These are phyloP conservation scores for Solanum bukasovii DNA, from an alignment of 257 asterid genomes.

Conservation along the genomic window DNA sequence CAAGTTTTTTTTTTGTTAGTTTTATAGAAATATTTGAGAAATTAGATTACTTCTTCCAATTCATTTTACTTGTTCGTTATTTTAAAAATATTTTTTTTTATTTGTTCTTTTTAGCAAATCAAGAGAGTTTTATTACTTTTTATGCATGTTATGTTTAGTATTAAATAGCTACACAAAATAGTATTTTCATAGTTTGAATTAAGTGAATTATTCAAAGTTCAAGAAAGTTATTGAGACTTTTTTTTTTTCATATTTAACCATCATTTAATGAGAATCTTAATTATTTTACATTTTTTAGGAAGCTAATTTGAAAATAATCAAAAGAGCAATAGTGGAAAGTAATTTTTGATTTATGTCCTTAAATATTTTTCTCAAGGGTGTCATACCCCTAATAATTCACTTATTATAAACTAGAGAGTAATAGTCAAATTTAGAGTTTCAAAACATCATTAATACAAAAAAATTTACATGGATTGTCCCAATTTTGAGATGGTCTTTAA, in stretches of 20 bases:
- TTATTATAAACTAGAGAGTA: too few species aligned
- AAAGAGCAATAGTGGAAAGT: background rate
- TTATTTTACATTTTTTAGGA: background rate
- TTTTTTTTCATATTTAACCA: background rate
- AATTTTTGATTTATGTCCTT: background rate
- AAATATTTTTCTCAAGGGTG: background rate
- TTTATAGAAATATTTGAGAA: background rate
- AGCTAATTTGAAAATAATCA: background rate
- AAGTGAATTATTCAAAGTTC: background rate
- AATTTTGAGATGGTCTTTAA: too few species aligned
- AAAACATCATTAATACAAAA: too few species aligned
- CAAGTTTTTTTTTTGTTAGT: too few species aligned
- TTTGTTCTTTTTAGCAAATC: too few species aligned
- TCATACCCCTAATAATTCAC: too few species aligned
- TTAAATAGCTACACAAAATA: too few species aligned
- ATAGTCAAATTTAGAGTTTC: too few species aligned
- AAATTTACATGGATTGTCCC: background rate
- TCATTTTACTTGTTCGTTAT: too few species aligned
- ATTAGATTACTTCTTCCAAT: background rate
- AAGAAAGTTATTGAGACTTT: background rate
- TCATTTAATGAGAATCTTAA: background rate
- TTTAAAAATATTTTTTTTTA: too few species aligned
- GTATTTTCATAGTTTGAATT: background rate
- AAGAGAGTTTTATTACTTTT: background rate
- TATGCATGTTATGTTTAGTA: too few species aligned